These are phyloP conservation scores for Lactarius pseudohatsudake DNA, from an alignment of 768 basidiomycete species.

Conservation along the genomic window DNA sequence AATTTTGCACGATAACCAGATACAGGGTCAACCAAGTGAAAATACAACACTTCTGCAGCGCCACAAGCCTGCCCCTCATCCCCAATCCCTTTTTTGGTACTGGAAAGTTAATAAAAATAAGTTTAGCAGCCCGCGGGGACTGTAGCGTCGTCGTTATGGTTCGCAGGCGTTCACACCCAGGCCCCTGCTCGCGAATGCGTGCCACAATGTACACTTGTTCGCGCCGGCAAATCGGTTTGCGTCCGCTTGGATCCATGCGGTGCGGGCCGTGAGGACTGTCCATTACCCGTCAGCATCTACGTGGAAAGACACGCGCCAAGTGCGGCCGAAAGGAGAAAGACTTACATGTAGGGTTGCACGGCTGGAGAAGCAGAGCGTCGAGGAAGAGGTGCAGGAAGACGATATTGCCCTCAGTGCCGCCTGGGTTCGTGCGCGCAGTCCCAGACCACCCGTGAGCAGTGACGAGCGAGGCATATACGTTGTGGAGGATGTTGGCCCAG, in stretches of 20 bases:
- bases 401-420: slow-evolving; percentile 45
- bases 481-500: slow-evolving; percentile 47
- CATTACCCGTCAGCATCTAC: background rate
- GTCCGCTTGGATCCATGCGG: slow-evolving; percentile 55
- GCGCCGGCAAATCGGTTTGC: slow-evolving; percentile 45
- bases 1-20: too few species aligned
- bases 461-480: slow-evolving; percentile 38
- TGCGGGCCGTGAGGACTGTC: slow-evolving; percentile 46
- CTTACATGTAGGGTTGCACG: slow-evolving; percentile 51
- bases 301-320: too few species aligned
- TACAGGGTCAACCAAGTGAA: too few species aligned
- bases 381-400: slow-evolving; percentile 54
- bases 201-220: slow-evolving; percentile 47
- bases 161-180: slow-evolving; percentile 45
- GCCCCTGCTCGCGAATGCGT: slow-evolving; percentile 50
- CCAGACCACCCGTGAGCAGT: slow-evolving; percentile 34
- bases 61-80: too few species aligned
- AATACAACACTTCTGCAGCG: too few species aligned
- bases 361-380: slow-evolving; percentile 48
- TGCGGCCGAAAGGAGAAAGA: background rate
- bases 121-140: slow-evolving; percentile 36
- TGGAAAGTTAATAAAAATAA: background rate
- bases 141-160: slow-evolving; percentile 35
- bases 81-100: too few species aligned
- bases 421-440: slow-evolving; percentile 45